Evolutionary conservation across 2,329 filamentous ascomycete genomes (phyloP), one percentile per base, ranked within the genome.

Genomic region (Myriosclerotinia scirpicola): DNA sequence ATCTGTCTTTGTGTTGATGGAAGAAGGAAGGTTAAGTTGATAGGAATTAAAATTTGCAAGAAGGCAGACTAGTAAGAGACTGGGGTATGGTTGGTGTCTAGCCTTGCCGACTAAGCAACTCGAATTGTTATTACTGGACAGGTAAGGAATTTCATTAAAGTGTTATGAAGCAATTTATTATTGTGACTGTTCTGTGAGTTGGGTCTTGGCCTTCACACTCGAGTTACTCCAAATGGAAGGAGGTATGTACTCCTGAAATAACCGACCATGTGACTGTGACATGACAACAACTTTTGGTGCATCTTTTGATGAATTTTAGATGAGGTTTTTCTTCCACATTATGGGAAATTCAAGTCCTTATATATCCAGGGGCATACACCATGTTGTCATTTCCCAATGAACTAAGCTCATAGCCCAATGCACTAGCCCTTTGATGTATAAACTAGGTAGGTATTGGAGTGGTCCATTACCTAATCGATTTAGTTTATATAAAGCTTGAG

Each of bases 201-300:
- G 11, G 8, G 6, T 44, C 5, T 34, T 46, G 22, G 1, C 2
- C 9, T 46, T 22, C 5, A n/a, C 9, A 1, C 30, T 46, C 17
- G 40, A 46, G 26, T 46, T 34, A 14, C 40, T 58, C 26, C 40
- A 9, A n/a, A 46, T 15, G 11, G 55, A n/a, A 30, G 15, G 38
- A 58, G 26, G 17, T 34, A 14, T 44, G 55, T 59, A 46, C 55
- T 34, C 40, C 55, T 59, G 42, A n/a, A 52, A n/a, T 59, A 59
- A 17, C 55, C 55, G 55, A 59, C 34, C 55, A 59, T 34, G 55
- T 59, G 55, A 59, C 6, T 46, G 15, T 58, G 6, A n/a, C 2
- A n/a, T 34, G 17, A 46, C 5, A 36, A n/a, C 17, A 17, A 34
- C 34, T 34, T 59, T n/a, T 30, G 54, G 26, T n/a, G 9, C n/a